phyloP scores from a whole-genome alignment of 176 grass and related monocot species.

The Oryza meridionalis region DNA sequence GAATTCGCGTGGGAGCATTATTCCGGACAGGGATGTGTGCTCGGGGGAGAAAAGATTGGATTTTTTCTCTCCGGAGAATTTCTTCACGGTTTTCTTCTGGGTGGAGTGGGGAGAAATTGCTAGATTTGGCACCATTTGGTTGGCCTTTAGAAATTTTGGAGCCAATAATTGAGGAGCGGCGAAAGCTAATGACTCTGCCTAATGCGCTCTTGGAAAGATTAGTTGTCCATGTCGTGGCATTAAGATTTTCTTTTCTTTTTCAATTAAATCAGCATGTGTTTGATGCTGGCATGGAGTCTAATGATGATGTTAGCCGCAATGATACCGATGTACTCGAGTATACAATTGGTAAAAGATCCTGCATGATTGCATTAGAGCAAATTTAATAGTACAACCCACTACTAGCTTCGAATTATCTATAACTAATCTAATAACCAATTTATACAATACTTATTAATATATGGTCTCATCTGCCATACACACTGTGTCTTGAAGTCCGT shows the following conservation, averaged over 20 bases:
- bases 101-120: constrained; percentile 7
- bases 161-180: constrained; percentile 18
- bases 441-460: too few species aligned
- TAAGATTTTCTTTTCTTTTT: too few species aligned
- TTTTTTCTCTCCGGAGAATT: constrained; percentile 22
- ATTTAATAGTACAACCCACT: too few species aligned
- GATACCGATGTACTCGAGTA: not conserved
- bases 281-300: not conserved
- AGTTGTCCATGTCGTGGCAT: not conserved
- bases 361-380: not conserved
- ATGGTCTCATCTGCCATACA: too few species aligned
- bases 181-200: not conserved
- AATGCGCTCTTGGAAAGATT: not conserved
- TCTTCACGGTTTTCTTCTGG: not conserved
- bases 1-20: not conserved
- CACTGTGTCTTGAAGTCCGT: too few species aligned
- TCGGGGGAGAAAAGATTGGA: not conserved
- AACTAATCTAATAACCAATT: too few species aligned
- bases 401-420: too few species aligned
- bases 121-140: not conserved
- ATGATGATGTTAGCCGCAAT: not conserved
- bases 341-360: not conserved
- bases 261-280: not conserved
- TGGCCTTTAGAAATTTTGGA: not conserved
- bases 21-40: constrained; percentile 15